phyloP scores from a whole-genome alignment of 768 basidiomycete genomes.

The Paxillus rubicundulus region DNA sequence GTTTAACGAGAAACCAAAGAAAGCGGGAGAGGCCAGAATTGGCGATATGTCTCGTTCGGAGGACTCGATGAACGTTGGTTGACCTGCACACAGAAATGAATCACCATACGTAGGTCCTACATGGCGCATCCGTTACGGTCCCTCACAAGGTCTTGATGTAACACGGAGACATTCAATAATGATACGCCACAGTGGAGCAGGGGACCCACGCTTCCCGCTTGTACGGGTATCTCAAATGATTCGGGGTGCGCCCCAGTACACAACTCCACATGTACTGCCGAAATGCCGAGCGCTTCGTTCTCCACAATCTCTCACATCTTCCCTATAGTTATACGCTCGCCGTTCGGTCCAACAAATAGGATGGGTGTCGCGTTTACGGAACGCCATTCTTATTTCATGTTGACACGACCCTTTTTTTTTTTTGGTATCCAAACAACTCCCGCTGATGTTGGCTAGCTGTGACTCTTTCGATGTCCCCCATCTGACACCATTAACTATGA shows the following conservation, averaged over 20 bases:
- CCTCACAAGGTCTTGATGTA: slow-evolving; percentile 21
- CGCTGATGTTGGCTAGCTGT: slow-evolving; percentile 2
- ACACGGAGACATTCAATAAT: slow-evolving; percentile 5
- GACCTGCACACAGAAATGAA: slow-evolving; percentile 4
- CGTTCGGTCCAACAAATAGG: slow-evolving; percentile 31
- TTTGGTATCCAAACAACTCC: slow-evolving; percentile 1
- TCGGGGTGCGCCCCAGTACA: slow-evolving; percentile 19
- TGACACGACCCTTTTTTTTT: slow-evolving; percentile 19
- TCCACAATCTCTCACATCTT: slow-evolving; percentile 36
- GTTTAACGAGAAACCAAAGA: slow-evolving; percentile 24
- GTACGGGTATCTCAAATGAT: slow-evolving; percentile 17
- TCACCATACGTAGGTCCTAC: neutral
- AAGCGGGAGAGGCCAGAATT: slow-evolving; percentile 10
- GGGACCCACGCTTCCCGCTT: slow-evolving; percentile 21
- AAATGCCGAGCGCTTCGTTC: slow-evolving; percentile 32
- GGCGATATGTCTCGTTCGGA: slow-evolving; percentile 21
- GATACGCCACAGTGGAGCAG: slow-evolving; percentile 20
- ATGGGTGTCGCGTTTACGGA: slow-evolving; percentile 31
- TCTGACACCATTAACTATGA: slow-evolving; percentile 18
- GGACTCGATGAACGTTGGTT: slow-evolving; percentile 33
- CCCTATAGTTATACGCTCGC: slow-evolving; percentile 23
- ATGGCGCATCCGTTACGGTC: neutral
- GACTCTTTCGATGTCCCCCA: slow-evolving; percentile 13
- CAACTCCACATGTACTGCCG: slow-evolving; percentile 22
- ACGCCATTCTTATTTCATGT: slow-evolving; percentile 21